phyloP scores from a whole-genome alignment of 176 grass and related monocot genomes.

The Dendrocalamus sinicus region DNA sequence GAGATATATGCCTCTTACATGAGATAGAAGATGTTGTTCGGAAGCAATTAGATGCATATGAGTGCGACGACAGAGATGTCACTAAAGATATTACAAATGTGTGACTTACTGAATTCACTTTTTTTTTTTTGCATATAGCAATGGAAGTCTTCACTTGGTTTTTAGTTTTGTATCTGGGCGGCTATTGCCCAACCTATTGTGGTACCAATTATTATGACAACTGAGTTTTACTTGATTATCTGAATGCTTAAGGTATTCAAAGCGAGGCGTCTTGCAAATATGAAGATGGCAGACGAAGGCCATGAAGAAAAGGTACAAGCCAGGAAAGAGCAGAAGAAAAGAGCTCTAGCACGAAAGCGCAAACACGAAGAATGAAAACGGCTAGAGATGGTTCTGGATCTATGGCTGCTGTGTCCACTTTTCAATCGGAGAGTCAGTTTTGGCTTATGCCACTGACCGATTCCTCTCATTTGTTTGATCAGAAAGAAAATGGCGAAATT shows the following conservation, averaged over 20 bases:
- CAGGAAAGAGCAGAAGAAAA: slow-evolving; percentile 78
- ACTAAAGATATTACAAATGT: slow-evolving; percentile 85
- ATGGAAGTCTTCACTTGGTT: not conserved
- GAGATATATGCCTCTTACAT: slow-evolving; percentile 83
- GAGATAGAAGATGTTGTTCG: slow-evolving; percentile 79
- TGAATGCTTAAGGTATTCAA: slow-evolving; percentile 68
- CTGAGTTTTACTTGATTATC: not conserved
- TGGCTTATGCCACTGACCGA: not conserved
- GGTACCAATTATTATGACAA: not conserved
- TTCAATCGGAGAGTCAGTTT: not conserved
- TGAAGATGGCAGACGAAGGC: slow-evolving; percentile 87
- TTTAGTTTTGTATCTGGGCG: slow-evolving; percentile 22
- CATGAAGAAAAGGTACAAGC: slow-evolving; percentile 72
- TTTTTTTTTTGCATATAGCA: not conserved
- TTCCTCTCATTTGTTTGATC: not conserved
- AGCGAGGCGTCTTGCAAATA: slow-evolving; percentile 67
- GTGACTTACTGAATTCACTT: not conserved
- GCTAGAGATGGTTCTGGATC: not conserved
- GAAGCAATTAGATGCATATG: slow-evolving; percentile 60
- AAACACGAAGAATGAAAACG: slow-evolving; percentile 47
- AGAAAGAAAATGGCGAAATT: not conserved
- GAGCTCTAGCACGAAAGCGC: slow-evolving; percentile 60
- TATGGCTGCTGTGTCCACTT: not conserved
- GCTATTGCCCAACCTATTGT: not conserved
- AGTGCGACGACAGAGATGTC: slow-evolving; percentile 61